Base-by-base conservation (phyloP, 768 basidiomycete species). In the Lactifluus hygrophoroides region DNA sequence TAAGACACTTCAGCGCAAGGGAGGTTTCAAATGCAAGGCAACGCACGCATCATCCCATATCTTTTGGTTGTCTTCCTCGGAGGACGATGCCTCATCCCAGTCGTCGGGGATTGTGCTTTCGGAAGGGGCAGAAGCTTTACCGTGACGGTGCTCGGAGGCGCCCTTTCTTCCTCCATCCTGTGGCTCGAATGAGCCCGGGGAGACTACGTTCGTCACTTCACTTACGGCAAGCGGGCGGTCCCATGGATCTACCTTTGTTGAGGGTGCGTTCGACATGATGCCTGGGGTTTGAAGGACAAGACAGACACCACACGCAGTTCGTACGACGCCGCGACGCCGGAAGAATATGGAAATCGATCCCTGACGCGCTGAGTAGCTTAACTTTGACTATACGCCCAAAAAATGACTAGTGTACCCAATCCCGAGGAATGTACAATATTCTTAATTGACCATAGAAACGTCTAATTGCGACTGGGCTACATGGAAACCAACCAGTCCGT, bases 11-110 rank as follows among this genome's bases (percentile, higher is more conserved):
- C 48, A 58, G 51, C 34, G 46, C 38, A n/a, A 47, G 11, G 28
- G 35, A 19, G 14, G 37, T 55, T 28, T 28, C 54, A 58, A 32
- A 57, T n/a, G 21, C 34, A 76, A 37, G 53, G 48, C 17, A n/a
- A 5, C 85, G 72, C 67, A 88, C 87, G 87, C 87, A 64, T 81
- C 76, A 58, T 83, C 78, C 87, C 87, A 89, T 51, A 88, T 73
- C 54, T 72, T 76, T 66, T 74, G 77, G 32, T 77, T 81, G 34
- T 69, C 73, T 40, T 73, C 72, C 42, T 77, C 78, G 0, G 70
- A 71, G 8, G 68, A 69, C 14, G 75, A 74, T 9, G 76, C 80
- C 0, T 79, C 77, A 2, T 86, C 84, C 84, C 84, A 85, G 65
- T 82, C 80, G 60, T 84, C 81, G 16, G 69, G 70, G 21, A 76